A percentile compares a stretch with the other conserved stretches of the same genome.
phyloP scores from a whole-genome alignment of 495 filamentous ascomycete genomes.

The Platismatia glauca region DNA sequence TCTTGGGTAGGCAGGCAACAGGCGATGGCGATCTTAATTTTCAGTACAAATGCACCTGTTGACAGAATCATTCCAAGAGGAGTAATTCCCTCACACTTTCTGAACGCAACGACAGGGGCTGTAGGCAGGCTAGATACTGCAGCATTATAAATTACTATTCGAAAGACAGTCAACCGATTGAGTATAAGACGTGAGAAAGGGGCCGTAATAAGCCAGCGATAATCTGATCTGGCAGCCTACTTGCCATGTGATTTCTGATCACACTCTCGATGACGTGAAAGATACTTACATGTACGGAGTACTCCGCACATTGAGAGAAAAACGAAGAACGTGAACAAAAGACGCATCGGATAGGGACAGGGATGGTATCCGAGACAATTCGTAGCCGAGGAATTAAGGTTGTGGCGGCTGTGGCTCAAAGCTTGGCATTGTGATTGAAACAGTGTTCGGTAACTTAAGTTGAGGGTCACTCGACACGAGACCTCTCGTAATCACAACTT shows the following conservation, averaged over 20 bases:
- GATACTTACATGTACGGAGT: no score
- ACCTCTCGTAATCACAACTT: background rate
- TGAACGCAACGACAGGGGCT: background rate
- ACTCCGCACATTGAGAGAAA: no score
- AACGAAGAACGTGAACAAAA: no score
- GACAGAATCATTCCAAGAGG: slow-evolving; percentile 10
- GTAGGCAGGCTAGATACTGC: background rate
- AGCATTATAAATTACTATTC: background rate
- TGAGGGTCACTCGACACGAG: background rate
- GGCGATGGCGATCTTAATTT: slow-evolving; percentile 1
- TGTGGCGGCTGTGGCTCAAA: slow-evolving; percentile 9
- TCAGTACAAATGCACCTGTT: background rate
- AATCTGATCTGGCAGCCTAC: no score
- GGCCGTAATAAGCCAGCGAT: no score
- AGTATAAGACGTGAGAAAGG: no score
- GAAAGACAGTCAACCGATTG: background rate
- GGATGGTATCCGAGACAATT: no score
- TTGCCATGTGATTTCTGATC: no score
- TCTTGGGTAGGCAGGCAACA: background rate
- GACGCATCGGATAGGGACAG: no score
- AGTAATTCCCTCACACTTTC: background rate
- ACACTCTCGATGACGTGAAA: no score
- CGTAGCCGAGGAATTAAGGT: background rate
- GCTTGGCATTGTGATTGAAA: background rate
- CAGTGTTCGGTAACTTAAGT: background rate